These are phyloP conservation scores for Ilyonectria mors-panacis DNA, from an alignment of 2,329 filamentous ascomycete species.

Conservation along the genomic window DNA sequence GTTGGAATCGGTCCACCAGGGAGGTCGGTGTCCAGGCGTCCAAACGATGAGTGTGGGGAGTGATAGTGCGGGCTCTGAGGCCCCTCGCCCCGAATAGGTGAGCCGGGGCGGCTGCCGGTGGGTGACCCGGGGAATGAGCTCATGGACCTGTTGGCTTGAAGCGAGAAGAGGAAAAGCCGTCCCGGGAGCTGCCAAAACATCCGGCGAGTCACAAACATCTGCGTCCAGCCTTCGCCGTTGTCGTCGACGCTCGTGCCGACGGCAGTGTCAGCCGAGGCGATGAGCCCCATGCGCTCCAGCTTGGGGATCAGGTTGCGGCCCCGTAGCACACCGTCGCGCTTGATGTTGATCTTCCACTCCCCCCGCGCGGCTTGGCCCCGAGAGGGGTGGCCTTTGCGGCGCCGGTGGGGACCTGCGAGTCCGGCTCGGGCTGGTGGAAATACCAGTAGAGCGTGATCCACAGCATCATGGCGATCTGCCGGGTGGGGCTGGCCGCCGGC, in stretches of 20 bases:
- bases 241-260: constrained; percentile 78
- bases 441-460: constrained; percentile 98
- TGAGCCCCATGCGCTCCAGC: constrained; percentile 92
- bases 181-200: constrained; percentile 95
- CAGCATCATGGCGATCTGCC: constrained; percentile 96
- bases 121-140: constrained; percentile 66
- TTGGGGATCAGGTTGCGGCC: constrained; percentile 88
- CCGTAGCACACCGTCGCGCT: constrained; percentile 88
- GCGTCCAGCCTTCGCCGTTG: constrained; percentile 76
- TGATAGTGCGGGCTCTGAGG: constrained; percentile 44
- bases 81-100: constrained; percentile 59
- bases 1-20: constrained; percentile 58
- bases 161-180: constrained; percentile 88
- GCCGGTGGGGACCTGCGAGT: constrained; percentile 73
- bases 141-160: constrained; percentile 69
- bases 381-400: constrained; percentile 77
- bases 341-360: constrained; percentile 90
- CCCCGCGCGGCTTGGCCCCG: constrained; percentile 81
- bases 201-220: constrained; percentile 85
- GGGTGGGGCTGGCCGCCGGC: constrained; percentile 83
- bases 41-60: constrained; percentile 46
- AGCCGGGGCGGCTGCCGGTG: constrained; percentile 66
- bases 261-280: constrained; percentile 81
- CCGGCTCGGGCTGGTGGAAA: constrained; percentile 88
- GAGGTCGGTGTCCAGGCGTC: constrained; percentile 54